Base-by-base conservation (phyloP, 768 basidiomycete genomes). In the Naematelia aurantialba region DNA sequence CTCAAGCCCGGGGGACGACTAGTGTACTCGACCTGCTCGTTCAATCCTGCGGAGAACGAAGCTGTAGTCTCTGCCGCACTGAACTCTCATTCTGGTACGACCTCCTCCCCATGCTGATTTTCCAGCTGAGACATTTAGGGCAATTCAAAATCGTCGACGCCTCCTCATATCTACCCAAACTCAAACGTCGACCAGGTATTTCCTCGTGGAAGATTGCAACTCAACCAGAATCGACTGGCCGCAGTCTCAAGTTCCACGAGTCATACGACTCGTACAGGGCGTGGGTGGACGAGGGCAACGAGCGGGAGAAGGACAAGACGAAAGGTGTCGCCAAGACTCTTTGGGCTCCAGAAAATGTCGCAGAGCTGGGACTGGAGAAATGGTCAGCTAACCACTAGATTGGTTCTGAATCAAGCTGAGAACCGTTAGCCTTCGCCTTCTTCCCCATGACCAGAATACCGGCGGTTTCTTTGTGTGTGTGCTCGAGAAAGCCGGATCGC, bases 401-500 rank as follows among this genome's bases (percentile, higher is more conserved):
- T 19, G 22, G 52, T 11, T 45, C 5, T 5, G 12, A 12, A 1
- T 26, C 13, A 46, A 45, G n/a, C 26, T 17, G 29, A 39, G 34
- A 53, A 69, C 48, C 8, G 31, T 13, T 31, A 96, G 92, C 67
- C 79, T 97, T 76, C 84, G 96, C 39, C 84, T 98, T 62, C 89
- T 94, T 72, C 93, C 96, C 1, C 93, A 98, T 74, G 79, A 96
- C 8, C 96, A 98, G 77, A 89, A 99, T 70, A 90, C 92, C 0
- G 96, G 96, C 2, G 96, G 92, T 0, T 99, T 99, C 79, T 99
- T 96, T 72, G 85, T 99, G n/a, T 91, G 91, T 11, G 88, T 96
- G 0, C 76, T 97, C 31, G 76, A 79, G 60, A 80, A 79, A 61
- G 55, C 60, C 22, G 24, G 31, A 13, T 39, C 24, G 21, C 26